Evolutionary conservation across 1,284 basidiomycete species (phyloP).

Genomic region (Vanrija pseudolonga): DNA sequence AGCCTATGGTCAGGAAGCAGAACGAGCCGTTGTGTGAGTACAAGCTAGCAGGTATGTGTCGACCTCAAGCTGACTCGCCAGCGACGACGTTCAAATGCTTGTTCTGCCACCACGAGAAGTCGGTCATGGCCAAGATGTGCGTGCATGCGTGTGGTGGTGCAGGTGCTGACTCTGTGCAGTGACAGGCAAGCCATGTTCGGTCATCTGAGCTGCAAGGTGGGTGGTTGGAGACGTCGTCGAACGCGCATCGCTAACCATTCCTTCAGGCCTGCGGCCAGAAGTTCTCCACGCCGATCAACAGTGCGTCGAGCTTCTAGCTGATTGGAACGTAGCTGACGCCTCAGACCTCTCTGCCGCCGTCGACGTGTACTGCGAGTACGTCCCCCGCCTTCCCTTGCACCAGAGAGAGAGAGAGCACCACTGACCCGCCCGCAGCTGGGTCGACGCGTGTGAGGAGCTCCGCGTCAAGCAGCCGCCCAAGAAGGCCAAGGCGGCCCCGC

Average conservation of each 20-base stretch:
- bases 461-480: constrained; percentile 33
- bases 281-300: constrained; percentile 40
- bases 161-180: constrained; percentile 17
- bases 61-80: constrained; percentile 11
- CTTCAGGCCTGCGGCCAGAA: constrained; percentile 35
- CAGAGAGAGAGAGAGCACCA: background rate
- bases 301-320: constrained; percentile 18
- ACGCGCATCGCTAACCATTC: constrained; percentile 1
- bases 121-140: constrained; percentile 41
- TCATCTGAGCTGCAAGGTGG: constrained; percentile 37
- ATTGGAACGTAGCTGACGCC: constrained; percentile 1
- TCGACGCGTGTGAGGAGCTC: constrained; percentile 47
- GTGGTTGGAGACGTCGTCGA: no score
- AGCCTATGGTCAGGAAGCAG: constrained; percentile 36
- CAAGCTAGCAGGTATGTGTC: background rate
- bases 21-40: constrained; percentile 34
- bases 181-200: constrained; percentile 43
- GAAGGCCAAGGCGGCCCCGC: constrained; percentile 9
- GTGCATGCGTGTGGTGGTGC: constrained; percentile 2
- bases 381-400: background rate
- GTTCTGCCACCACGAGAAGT: constrained; percentile 47
- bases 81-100: constrained; percentile 49
- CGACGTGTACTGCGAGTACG: constrained; percentile 46
- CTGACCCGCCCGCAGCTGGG: constrained; percentile 34
- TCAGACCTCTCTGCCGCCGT: constrained; percentile 43